Conservation (phyloP, 164 flowering plant species). For the Tetracentron sinense region DNA sequence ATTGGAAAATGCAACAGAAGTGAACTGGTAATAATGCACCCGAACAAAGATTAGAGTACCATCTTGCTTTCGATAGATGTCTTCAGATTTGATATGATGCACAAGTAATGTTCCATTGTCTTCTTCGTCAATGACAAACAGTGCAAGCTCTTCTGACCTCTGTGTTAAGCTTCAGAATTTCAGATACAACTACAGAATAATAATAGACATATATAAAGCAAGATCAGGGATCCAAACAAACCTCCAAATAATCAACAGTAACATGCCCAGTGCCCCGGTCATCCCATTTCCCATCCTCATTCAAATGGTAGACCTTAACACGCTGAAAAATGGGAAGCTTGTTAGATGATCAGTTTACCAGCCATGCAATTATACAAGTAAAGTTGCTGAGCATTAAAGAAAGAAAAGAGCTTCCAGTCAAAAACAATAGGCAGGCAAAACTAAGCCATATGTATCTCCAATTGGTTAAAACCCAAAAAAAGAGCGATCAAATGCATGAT, state of each 20-base stretch:
- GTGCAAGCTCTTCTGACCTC: conserved; percentile 80
- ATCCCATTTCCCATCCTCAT: conserved; percentile 95
- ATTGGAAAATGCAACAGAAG: neutral
- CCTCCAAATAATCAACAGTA: conserved; percentile 82
- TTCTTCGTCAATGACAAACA: conserved; percentile 88
- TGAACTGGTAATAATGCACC: neutral
- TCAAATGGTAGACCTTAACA: conserved; percentile 86
- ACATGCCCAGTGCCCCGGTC: conserved; percentile 98
- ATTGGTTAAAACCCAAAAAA: no score
- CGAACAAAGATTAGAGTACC: conserved; percentile 35
- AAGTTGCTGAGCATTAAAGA: neutral
- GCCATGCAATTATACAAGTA: neutral
- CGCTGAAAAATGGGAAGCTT: conserved; percentile 46
- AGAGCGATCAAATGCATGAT: no score
- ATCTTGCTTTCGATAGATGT: conserved; percentile 97
- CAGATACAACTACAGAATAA: neutral
- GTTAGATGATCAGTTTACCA: neutral
- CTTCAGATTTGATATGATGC: conserved; percentile 79
- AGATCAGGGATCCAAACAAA: conserved; percentile 12
- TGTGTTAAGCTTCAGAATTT: conserved; percentile 20
- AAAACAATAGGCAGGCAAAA: no score
- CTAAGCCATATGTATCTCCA: no score
- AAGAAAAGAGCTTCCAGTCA: neutral
- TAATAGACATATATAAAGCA: neutral
- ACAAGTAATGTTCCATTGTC: conserved; percentile 78